These are phyloP conservation scores for Fusarium redolens DNA, from an alignment of 2,329 filamentous ascomycete species.

Conservation along the genomic window DNA sequence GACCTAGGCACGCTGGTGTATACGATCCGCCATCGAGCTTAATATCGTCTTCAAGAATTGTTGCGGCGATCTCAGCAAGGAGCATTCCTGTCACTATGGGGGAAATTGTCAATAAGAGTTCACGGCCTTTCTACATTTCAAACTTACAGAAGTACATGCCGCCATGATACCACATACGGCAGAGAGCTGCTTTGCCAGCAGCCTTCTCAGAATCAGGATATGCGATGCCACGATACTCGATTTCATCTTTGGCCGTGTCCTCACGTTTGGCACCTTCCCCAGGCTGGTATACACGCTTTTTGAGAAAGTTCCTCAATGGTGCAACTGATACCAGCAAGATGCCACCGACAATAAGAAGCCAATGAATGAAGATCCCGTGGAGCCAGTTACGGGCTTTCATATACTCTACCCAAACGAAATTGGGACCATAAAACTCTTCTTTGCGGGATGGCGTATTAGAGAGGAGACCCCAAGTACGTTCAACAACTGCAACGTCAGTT, in stretches of 20 bases:
- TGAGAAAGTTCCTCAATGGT: conserved; percentile 59
- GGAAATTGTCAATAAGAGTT: conserved; percentile 8
- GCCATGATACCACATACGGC: conserved; percentile 67
- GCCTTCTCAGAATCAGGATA: conserved; percentile 65
- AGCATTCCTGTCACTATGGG: conserved; percentile 71
- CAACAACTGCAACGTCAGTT: conserved; percentile 66
- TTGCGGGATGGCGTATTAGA: conserved; percentile 57
- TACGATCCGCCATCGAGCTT: conserved; percentile 74
- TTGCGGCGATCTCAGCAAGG: conserved; percentile 72
- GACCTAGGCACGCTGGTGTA: conserved; percentile 78
- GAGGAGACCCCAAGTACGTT: conserved; percentile 72
- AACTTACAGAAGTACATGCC: conserved; percentile 73
- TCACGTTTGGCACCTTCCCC: conserved; percentile 67
- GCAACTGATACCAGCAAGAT: conserved; percentile 58
- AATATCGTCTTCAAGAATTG: conserved; percentile 72
- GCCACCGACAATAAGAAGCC: conserved; percentile 56
- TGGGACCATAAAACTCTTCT: conserved; percentile 67
- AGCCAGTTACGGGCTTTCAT: conserved; percentile 62
- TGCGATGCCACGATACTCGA: conserved; percentile 74
- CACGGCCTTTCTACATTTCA: not conserved
- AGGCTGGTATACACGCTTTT: conserved; percentile 60
- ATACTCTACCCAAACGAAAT: conserved; percentile 69
- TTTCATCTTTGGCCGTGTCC: conserved; percentile 65
- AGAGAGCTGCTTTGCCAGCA: conserved; percentile 62
- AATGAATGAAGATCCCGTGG: conserved; percentile 62